Conservation (phyloP, 2,329 filamentous ascomycete species). For the Trichophyton simii region DNA sequence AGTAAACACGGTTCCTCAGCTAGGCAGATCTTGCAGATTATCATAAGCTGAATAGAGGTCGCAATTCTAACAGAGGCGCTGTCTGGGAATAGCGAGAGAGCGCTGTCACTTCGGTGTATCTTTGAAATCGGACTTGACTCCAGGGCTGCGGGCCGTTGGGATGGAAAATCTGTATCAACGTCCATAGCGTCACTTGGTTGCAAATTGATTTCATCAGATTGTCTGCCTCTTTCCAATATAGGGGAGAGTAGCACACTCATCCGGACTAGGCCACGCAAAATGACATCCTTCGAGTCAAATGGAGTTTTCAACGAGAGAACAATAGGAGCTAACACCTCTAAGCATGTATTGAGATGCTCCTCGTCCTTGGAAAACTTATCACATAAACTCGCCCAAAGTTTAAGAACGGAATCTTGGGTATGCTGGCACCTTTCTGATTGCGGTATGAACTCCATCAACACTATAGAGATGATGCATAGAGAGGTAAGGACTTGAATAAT, state of each 20-base stretch:
- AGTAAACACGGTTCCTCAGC: slow-evolving; percentile 3
- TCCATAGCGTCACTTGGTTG: slow-evolving; percentile 29
- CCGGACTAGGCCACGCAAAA: slow-evolving; percentile 17
- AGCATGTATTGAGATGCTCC: slow-evolving; percentile 20
- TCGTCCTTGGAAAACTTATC: slow-evolving; percentile 19
- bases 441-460: slow-evolving; percentile 27
- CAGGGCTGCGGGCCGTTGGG: slow-evolving; percentile 16
- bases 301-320: slow-evolving; percentile 16
- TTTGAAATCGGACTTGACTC: slow-evolving; percentile 18
- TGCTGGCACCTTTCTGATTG: slow-evolving; percentile 20
- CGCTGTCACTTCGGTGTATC: slow-evolving; percentile 21
- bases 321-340: slow-evolving; percentile 26
- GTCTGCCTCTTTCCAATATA: slow-evolving; percentile 22
- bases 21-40: slow-evolving; percentile 18
- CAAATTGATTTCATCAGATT: slow-evolving; percentile 2
- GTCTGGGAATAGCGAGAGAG: slow-evolving; percentile 21
- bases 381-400: slow-evolving; percentile 27
- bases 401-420: slow-evolving; percentile 19
- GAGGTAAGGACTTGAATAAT: slow-evolving; percentile 39
- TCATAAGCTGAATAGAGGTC: slow-evolving; percentile 24
- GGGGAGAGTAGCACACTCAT: slow-evolving; percentile 21
- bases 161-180: slow-evolving; percentile 28
- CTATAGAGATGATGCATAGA: slow-evolving; percentile 33
- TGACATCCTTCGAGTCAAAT: slow-evolving; percentile 13
- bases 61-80: slow-evolving; percentile 25